Evolutionary conservation across 2,329 filamentous ascomycete species (phyloP).

Genomic region (Colletotrichum sublineola): DNA sequence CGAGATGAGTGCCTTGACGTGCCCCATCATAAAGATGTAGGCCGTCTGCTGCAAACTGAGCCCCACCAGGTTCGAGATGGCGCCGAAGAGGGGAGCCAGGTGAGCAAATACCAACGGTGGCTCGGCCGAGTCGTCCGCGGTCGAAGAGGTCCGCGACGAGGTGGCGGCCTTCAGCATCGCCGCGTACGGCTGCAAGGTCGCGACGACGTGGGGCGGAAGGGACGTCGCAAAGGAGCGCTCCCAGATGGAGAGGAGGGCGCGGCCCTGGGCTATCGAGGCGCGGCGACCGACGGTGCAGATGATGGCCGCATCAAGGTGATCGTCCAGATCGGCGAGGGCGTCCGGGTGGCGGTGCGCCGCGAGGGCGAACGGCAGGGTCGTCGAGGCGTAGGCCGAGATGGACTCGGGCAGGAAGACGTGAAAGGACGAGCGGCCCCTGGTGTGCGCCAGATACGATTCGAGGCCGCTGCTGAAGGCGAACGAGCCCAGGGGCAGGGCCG

Average conservation of each 20-base stretch:
- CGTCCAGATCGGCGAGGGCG: conserved; percentile 72
- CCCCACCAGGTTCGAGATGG: conserved; percentile 72
- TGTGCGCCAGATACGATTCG: conserved; percentile 85
- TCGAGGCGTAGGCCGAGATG: conserved; percentile 77
- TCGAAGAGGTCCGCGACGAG: conserved; percentile 42
- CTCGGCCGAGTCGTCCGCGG: conserved; percentile 20
- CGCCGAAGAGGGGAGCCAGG: conserved; percentile 78
- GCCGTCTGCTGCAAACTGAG: conserved; percentile 73
- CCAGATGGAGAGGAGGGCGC: conserved; percentile 82
- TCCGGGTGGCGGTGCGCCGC: conserved; percentile 71
- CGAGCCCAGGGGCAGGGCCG: conserved; percentile 84
- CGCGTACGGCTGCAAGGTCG: conserved; percentile 54
- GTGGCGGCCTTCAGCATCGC: conserved; percentile 50
- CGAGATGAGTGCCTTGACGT: conserved; percentile 81
- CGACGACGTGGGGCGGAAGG: conserved; percentile 45
- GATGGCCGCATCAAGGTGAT: conserved; percentile 81
- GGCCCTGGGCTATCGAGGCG: conserved; percentile 81
- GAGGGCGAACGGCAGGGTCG: conserved; percentile 81
- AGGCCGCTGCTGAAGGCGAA: conserved; percentile 88
- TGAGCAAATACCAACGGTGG: conserved; percentile 56
- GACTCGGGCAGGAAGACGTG: conserved; percentile 78
- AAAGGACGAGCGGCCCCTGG: conserved; percentile 64
- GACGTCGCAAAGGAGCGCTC: conserved; percentile 73
- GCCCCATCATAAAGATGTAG: conserved; percentile 82
- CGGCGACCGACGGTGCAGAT: conserved; percentile 84